Conservation (phyloP, 2,329 filamentous ascomycete species). For the Aotearoamyces nothofagi region DNA sequence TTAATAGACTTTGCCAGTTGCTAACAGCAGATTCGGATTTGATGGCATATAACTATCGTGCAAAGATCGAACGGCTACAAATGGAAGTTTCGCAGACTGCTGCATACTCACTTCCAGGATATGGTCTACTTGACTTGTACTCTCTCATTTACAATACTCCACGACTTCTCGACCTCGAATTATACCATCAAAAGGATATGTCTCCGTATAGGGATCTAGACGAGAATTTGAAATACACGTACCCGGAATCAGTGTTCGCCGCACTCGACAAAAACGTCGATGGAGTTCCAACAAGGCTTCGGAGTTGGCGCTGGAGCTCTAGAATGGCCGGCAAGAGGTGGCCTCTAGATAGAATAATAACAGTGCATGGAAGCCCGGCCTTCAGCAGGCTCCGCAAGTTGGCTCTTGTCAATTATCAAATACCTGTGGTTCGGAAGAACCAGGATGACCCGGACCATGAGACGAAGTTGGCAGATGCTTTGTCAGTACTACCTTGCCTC, state of each 20-base stretch:
- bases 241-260: conserved; percentile 49
- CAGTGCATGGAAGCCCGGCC: conserved; percentile 35
- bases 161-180: conserved; percentile 51
- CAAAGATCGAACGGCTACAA: conserved; percentile 55
- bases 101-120: conserved; percentile 33
- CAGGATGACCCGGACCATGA: conserved; percentile 22
- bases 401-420: conserved; percentile 48
- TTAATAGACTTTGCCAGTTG: conserved; percentile 3
- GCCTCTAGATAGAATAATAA: conserved; percentile 30
- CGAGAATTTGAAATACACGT: conserved; percentile 49
- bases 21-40: conserved; percentile 1
- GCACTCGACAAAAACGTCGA: conserved; percentile 43
- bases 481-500: conserved; percentile 43
- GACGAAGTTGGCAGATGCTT: conserved; percentile 25
- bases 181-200: conserved; percentile 56
- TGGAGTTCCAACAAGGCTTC: conserved; percentile 14
- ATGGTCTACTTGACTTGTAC: conserved; percentile 37
- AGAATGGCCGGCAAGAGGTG: conserved; percentile 31
- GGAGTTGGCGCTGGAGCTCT: conserved; percentile 47
- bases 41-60: conserved; percentile 42
- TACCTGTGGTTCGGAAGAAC: conserved; percentile 26
- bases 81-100: conserved; percentile 49
- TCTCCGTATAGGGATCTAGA: conserved; percentile 48
- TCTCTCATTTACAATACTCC: conserved; percentile 48
- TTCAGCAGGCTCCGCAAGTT: conserved; percentile 42